Base-by-base conservation (phyloP, 2,329 filamentous ascomycete species). In the Fusarium temperatum region DNA sequence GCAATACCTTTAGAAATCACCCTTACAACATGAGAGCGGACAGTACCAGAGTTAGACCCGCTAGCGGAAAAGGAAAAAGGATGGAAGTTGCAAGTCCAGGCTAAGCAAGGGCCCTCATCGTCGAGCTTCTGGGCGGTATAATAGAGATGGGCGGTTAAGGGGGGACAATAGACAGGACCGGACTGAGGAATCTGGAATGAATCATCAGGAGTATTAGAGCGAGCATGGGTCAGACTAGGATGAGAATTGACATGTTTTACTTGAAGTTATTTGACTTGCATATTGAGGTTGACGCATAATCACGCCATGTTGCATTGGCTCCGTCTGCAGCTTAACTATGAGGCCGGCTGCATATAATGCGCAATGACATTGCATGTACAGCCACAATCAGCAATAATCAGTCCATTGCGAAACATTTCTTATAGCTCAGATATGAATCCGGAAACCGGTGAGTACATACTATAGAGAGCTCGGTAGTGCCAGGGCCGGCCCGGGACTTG, bases 161-260 rank as follows among this genome's bases (percentile, higher is more conserved):
- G 51, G 53, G 53, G 53, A 41, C 61, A 75, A 63, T 75, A 73
- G 62, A 72, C 59, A 60, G 64, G 73, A 60, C 54, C 53, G 68
- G 56, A 65, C 55, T 60, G 58, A 41, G 47, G 63, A 48, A 71
- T 44, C 45, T 48, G 51, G 68, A 54, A 50, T 42, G 56, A 62
- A 63, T 69, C 56, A 73, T 69, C 57, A 50, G 70, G 66, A 67
- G 68, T 71, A 71, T 68, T 77, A 75, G 75, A 77, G 73, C 65
- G 68, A 75, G 69, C 67, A 77, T 66, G 72, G 73, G 66, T 69
- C 42, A 59, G 47, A 60, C 47, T n/a, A 66, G 28, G 45, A 62
- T 41, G 45, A 35, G 54, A 55, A 57, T 66, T 59, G 35, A 59
- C 44, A 72, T 47, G n/a, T 35, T 60, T 63, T 45, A 41, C 36